Evolutionary conservation across 371 early-diverging fungal genomes (phyloP), one percentile per base, ranked within the genome.

Genomic region (Circinella minor): DNA sequence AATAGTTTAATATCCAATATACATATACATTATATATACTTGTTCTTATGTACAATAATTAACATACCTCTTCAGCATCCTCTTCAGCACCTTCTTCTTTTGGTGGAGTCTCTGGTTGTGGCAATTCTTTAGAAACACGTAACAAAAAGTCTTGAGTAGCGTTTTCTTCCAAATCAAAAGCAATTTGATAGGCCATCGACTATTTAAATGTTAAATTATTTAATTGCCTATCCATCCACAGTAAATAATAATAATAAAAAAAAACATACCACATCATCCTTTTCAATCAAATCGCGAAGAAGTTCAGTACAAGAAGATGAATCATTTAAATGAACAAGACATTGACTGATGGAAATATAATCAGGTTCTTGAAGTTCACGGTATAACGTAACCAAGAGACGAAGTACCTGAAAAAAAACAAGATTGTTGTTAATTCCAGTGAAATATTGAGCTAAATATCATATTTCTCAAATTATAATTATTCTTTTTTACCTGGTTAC

Each of bases 181-280:
- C 96, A 93, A 99, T 92, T 86, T 99, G 98, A 75, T 93, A 96
- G 13, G 96, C 98, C 78, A 93, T 93, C 69, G 98, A 78, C 65
- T 72, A 76, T 51, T 13, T 13, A 43, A 43, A n/a, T 17, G 8
- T 13, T 51, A 51, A 57, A 37, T 13, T 18, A 36, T 36, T 11
- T n/a, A 7, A 34, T 55, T 47, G 20, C 65, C 37, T 20, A 55
- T 18, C 18, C 11, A 55, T 38, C 7, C 51, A 14, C 15, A 3
- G 6, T 11, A 43, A 9, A 43, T 43, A 9, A 11, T 13, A 1
- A 15, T 13, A 51, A n/a, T n/a, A 13, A 51, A n/a, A 8, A 13
- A 13, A 51, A 57, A n/a, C 68, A 59, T 76, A 89, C 91, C 79
- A 89, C 89, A 15, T 84, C 72, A 20, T 79, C 81, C 48, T 86